A percentile compares a stretch with the other conserved stretches of the same genome.
phyloP scores from a whole-genome alignment of 2,329 filamentous ascomycete species.

The Xylariales sp. region DNA sequence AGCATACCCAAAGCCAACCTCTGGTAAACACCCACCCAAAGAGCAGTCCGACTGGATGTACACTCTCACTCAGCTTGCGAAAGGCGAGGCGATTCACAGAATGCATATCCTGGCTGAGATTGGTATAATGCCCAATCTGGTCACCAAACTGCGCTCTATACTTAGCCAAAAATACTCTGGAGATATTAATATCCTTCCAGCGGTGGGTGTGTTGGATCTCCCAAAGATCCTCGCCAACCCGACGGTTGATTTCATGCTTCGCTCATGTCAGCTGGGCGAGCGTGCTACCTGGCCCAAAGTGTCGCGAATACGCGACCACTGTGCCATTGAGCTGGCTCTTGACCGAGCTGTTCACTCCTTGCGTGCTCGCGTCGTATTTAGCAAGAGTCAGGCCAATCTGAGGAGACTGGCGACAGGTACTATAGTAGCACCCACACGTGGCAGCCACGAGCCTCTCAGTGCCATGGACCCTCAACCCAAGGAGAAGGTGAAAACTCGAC shows the following conservation, averaged over 20 bases:
- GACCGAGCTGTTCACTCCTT: slow-evolving; percentile 69
- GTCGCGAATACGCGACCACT: slow-evolving; percentile 78
- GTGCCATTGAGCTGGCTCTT: slow-evolving; percentile 82
- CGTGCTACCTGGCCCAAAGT: slow-evolving; percentile 89
- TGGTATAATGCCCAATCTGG: slow-evolving; percentile 72
- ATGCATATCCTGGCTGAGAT: slow-evolving; percentile 78
- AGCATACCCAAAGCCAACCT: slow-evolving; percentile 30
- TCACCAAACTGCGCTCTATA: slow-evolving; percentile 75
- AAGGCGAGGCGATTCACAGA: slow-evolving; percentile 74
- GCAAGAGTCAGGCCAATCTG: slow-evolving; percentile 58
- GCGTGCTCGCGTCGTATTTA: slow-evolving; percentile 65
- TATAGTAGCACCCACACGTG: slow-evolving; percentile 16
- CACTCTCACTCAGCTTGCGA: slow-evolving; percentile 67
- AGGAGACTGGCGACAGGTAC: slow-evolving; percentile 38
- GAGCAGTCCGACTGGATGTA: slow-evolving; percentile 57
- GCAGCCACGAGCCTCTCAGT: slow-evolving; percentile 14
- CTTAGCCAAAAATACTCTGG: slow-evolving; percentile 89
- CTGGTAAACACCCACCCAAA: slow-evolving; percentile 22
- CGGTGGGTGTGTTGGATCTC: slow-evolving; percentile 70
- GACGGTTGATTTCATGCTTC: slow-evolving; percentile 78
- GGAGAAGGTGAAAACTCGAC: slow-evolving; percentile 27
- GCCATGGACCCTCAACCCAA: slow-evolving; percentile 16
- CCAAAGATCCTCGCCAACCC: slow-evolving; percentile 79
- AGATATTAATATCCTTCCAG: slow-evolving; percentile 89
- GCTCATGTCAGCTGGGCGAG: slow-evolving; percentile 73